Evolutionary conservation across 306 rosid genomes (phyloP), one percentile per base, ranked within the genome.

Genomic region (Malus domestica): DNA sequence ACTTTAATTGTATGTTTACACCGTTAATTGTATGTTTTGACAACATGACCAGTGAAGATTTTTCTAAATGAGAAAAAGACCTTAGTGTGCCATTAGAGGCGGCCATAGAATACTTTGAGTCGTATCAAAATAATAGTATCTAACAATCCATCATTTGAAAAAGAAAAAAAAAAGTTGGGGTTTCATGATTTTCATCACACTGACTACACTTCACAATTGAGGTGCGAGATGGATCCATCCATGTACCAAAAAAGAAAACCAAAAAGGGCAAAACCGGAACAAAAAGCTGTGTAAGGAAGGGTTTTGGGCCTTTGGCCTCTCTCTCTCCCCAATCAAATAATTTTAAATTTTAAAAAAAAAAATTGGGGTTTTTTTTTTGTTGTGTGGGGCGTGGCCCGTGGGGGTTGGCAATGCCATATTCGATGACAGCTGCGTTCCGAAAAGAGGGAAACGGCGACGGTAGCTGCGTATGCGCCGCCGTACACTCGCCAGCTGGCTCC

Each of bases 401-500:
- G 13, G 19, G 18, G 38, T 19, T 61, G 23, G 64, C 13, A 4
- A 16, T 14, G 19, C 19, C 30, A 74, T 42, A 68, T 42, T 58
- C 35, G 59, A 71, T 33, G 75, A 59, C 79, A 69, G 60, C 71
- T 62, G 45, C 25, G 35, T 30, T 30, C 15, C n/a, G 44, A 59
- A 52, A 23, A 14, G 4, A 10, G 51, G 51, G n/a, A 63, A 84
- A 73, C 87, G 82, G 82, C 80, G 82, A 77, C 82, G 82, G 80
- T 80, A 77, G 80, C 82, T 80, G 85, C 85, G 80, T 77, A 80
- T 78, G 20, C 52, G 76, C 76, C 70, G 80, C 84, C 86, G 88
- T 86, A 86, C 74, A 2, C 0, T 64, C 73, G 83, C 86, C 88
- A 88, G 88, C 92, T 88, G 90, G 81, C 70, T 32, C 81, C 79